phyloP scores from a whole-genome alignment of 768 basidiomycete genomes.

The Nevesoporus exiguus region DNA sequence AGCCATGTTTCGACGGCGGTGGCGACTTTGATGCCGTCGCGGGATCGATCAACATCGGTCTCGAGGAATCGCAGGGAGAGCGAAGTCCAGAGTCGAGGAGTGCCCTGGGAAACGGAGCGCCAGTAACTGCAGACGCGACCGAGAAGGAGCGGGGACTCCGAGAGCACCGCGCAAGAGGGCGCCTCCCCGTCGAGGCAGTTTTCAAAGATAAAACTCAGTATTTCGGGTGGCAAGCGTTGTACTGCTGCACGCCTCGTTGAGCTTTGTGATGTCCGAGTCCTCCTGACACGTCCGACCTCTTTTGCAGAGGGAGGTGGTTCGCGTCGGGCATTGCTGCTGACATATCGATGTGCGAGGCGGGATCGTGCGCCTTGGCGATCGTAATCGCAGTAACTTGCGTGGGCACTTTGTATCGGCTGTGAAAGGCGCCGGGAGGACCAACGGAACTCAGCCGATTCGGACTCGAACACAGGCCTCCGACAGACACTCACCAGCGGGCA shows the following conservation, averaged over 20 bases:
- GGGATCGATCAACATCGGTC: constrained; percentile 18
- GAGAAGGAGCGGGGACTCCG: constrained; percentile 24
- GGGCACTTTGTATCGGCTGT: not conserved
- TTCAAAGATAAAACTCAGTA: constrained; percentile 36
- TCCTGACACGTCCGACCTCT: not conserved
- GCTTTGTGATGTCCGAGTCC: not conserved
- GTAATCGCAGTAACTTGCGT: not conserved
- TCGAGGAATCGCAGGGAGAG: constrained; percentile 25
- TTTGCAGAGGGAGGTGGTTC: not conserved
- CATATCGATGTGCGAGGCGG: not conserved
- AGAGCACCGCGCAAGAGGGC: not conserved
- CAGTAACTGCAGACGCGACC: constrained; percentile 25
- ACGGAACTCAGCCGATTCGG: not conserved
- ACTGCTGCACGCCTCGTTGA: not conserved
- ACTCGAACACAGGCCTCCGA: not conserved
- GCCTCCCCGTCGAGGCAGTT: constrained; percentile 9
- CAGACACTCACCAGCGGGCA: constrained; percentile 10
- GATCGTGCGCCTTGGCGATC: not conserved
- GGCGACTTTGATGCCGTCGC: constrained; percentile 14
- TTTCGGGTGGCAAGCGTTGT: constrained; percentile 31
- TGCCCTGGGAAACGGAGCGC: constrained; percentile 18
- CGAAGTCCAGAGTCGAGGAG: constrained; percentile 25
- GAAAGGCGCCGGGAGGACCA: not conserved
- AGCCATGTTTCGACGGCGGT: constrained; percentile 24
- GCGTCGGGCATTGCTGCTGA: not conserved